Conservation (phyloP, 2,329 filamentous ascomycete species). For the Dichotomopilus funicola region DNA sequence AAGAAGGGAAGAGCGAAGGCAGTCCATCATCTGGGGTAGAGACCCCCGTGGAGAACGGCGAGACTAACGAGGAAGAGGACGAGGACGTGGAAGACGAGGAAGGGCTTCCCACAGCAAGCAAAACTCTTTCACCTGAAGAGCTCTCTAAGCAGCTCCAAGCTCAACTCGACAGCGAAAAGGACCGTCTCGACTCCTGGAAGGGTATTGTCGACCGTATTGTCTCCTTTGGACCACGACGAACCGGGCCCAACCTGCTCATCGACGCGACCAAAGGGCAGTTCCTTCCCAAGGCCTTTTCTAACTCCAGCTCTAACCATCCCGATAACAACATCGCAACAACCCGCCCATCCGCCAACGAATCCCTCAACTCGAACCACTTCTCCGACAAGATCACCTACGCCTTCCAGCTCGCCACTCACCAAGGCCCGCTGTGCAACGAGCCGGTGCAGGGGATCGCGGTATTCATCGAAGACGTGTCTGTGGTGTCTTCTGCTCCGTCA, state of each 20-base stretch:
- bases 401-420: constrained; percentile 84
- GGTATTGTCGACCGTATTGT: constrained; percentile 71
- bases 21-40: neutral
- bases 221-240: constrained; percentile 81
- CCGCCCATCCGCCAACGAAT: constrained; percentile 39
- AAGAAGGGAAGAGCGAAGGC: constrained; percentile 25
- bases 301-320: constrained; percentile 23
- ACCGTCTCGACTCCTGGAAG: constrained; percentile 65
- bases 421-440: constrained; percentile 87
- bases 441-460: constrained; percentile 90
- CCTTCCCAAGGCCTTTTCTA: constrained; percentile 62
- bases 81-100: constrained; percentile 46
- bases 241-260: constrained; percentile 83
- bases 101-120: constrained; percentile 49
- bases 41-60: constrained; percentile 20
- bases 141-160: constrained; percentile 67
- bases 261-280: constrained; percentile 69
- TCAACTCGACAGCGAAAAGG: constrained; percentile 64
- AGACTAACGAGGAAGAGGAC: constrained; percentile 27
- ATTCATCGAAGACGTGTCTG: constrained; percentile 71
- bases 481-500: constrained; percentile 34
- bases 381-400: constrained; percentile 87
- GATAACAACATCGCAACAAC: constrained; percentile 11
- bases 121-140: constrained; percentile 63
- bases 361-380: constrained; percentile 59